Evolutionary conservation across 768 basidiomycete species (phyloP), one percentile per base, ranked within the genome.

Genomic region (Sarcomyxa edulis): DNA sequence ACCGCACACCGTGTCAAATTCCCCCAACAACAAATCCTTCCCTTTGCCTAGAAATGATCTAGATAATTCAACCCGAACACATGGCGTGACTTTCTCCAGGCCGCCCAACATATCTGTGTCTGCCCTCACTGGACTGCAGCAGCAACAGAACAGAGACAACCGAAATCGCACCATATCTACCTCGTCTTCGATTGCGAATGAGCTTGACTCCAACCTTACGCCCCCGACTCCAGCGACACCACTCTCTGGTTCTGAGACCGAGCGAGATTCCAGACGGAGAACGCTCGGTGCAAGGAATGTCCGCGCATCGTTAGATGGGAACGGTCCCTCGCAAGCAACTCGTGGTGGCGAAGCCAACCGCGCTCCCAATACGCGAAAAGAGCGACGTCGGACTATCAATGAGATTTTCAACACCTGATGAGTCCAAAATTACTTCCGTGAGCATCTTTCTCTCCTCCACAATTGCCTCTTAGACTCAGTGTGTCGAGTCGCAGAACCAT

Each of bases 61-160:
- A 0, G 63, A 58, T 12, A 61, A 66, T 32, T 69, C 71, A 0
- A 39, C 58, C 2, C 61, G 71, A 14, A 67, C 68, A 14, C 60
- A 55, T 28, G 68, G 65, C 37, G 74, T 78, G 5, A 80, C 79
- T 3, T 84, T 86, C 53, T 84, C 83, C 5, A 72, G 77, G 2
- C 78, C 84, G 1, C 64, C 72, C 18, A 69, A 69, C 5, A 66
- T 71, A 27, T 63, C 76, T 3, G 64, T 80, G 7, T 69, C 69
- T 20, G 64, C 77, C 28, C 55, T 81, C 23, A 70, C 54, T 28
- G 78, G 72, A 9, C 58, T 85, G 19, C 74, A 78, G 45, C 69
- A 73, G 51, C n/a, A n/a, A n/a, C 78, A 76, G 41, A 64, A 71
- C 44, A 59, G 37, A 19, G 59, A 66, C 6, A 54, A 65, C n/a